These are phyloP conservation scores for Acidiella bohemica DNA, from an alignment of 495 filamentous ascomycete species.

Conservation along the genomic window DNA sequence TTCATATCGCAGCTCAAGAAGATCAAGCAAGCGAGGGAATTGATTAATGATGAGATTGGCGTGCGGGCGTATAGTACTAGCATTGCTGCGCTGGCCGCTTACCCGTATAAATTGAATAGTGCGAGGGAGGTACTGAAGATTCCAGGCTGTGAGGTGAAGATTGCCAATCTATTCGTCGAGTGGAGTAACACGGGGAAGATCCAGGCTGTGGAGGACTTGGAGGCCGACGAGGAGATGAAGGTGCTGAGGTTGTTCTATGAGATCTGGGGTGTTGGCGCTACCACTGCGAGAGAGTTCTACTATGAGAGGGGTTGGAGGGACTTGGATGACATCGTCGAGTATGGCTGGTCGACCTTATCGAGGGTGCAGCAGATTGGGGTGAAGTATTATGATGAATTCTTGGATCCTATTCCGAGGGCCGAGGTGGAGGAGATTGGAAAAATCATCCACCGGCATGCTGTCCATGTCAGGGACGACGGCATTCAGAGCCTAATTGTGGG, in stretches of 20 bases:
- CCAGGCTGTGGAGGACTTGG: conserved; percentile 47
- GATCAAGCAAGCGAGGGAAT: conserved; percentile 54
- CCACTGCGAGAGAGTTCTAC: conserved; percentile 73
- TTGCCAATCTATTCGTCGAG: conserved; percentile 64
- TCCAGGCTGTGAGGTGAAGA: conserved; percentile 72
- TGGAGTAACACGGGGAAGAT: conserved; percentile 51
- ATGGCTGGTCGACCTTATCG: conserved; percentile 61
- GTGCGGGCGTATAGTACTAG: conserved; percentile 77
- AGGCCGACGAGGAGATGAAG: conserved; percentile 48
- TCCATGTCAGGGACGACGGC: conserved; percentile 33
- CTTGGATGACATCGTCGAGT: conserved; percentile 72
- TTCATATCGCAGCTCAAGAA: conserved; percentile 68
- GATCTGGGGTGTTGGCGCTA: conserved; percentile 84
- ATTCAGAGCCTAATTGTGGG: conserved; percentile 68
- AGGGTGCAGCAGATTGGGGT: conserved; percentile 85
- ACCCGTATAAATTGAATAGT: conserved; percentile 48
- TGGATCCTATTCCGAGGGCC: conserved; percentile 49
- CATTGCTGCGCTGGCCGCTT: conserved; percentile 73
- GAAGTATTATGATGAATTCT: conserved; percentile 90
- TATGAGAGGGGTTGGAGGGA: conserved; percentile 59
- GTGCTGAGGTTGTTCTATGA: conserved; percentile 56
- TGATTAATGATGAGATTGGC: conserved; percentile 64
- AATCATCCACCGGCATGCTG: conserved; percentile 50
- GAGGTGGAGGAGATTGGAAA: conserved; percentile 61
- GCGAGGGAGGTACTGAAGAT: conserved; percentile 51